These are phyloP conservation scores for Thelephora ganbajun DNA, from an alignment of 768 basidiomycete species.

Conservation along the genomic window DNA sequence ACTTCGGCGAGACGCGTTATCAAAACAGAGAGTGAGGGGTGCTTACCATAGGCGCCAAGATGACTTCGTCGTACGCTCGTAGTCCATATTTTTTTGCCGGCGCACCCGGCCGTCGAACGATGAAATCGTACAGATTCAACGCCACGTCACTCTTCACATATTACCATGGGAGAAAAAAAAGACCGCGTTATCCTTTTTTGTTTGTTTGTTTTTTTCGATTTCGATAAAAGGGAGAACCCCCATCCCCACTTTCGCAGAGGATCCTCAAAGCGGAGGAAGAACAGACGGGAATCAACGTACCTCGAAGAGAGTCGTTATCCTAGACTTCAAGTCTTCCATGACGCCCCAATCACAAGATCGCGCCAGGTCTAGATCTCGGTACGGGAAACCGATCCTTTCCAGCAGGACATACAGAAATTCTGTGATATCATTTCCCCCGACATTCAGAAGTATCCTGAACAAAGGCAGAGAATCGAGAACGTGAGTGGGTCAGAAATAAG, in stretches of 20 bases:
- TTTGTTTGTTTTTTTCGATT: background rate
- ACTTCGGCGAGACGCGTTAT: no score
- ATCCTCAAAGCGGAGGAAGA: background rate
- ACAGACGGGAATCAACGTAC: conserved; percentile 27
- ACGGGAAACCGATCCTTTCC: conserved; percentile 75
- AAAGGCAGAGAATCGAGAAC: conserved; percentile 2
- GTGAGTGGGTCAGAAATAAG: background rate
- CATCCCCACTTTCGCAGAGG: background rate
- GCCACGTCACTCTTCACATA: conserved; percentile 67
- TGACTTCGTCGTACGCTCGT: conserved; percentile 89
- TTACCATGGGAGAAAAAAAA: background rate
- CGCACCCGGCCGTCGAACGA: conserved; percentile 62
- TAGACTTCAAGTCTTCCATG: conserved; percentile 82
- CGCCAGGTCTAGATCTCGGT: conserved; percentile 66
- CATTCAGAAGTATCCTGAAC: conserved; percentile 60
- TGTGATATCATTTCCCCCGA: conserved; percentile 93
- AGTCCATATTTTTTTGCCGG: conserved; percentile 79
- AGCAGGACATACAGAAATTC: conserved; percentile 74
- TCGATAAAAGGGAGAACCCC: background rate
- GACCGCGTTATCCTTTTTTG: background rate
- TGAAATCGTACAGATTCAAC: conserved; percentile 81
- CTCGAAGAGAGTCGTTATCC: conserved; percentile 78
- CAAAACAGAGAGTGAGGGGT: background rate
- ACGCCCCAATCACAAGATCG: conserved; percentile 78
- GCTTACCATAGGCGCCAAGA: conserved; percentile 84